Conservation (phyloP, 2,329 filamentous ascomycete genomes). For the Catunica adiposa region DNA sequence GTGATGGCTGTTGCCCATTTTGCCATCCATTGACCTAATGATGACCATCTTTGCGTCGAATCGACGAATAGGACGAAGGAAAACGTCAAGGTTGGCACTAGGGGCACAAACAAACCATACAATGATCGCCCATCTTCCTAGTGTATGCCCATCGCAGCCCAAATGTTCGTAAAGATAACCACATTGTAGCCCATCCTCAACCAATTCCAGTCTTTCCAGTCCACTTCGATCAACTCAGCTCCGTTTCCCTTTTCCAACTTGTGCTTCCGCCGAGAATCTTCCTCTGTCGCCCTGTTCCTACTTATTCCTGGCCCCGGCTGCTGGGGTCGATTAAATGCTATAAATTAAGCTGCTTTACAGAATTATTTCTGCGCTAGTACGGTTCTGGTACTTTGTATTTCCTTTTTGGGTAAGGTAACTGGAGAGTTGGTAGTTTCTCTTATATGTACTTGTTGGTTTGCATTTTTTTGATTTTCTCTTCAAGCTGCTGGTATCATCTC, state of each 20-base stretch:
- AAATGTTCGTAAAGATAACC: too few species aligned
- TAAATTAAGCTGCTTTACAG: not conserved
- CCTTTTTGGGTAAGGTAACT: not conserved
- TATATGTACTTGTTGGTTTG: constrained; percentile 1
- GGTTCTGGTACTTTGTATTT: not conserved
- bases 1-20: not conserved
- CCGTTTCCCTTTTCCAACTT: not conserved
- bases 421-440: not conserved
- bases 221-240: too few species aligned
- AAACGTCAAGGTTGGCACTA: too few species aligned
- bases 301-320: not conserved
- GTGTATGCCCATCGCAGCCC: too few species aligned
- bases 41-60: not conserved
- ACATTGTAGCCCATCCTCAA: too few species aligned
- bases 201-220: too few species aligned
- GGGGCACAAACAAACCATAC: too few species aligned
- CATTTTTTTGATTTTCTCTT: not conserved
- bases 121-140: too few species aligned
- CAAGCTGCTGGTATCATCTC: too few species aligned
- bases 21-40: not conserved
- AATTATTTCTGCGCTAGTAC: not conserved
- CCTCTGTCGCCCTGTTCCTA: not conserved
- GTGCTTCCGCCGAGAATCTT: not conserved
- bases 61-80: too few species aligned
- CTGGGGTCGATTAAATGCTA: not conserved